Evolutionary conservation across 176 grass and related monocot genomes (phyloP), one percentile per base, ranked within the genome.

Genomic region (Hordeum marinum): DNA sequence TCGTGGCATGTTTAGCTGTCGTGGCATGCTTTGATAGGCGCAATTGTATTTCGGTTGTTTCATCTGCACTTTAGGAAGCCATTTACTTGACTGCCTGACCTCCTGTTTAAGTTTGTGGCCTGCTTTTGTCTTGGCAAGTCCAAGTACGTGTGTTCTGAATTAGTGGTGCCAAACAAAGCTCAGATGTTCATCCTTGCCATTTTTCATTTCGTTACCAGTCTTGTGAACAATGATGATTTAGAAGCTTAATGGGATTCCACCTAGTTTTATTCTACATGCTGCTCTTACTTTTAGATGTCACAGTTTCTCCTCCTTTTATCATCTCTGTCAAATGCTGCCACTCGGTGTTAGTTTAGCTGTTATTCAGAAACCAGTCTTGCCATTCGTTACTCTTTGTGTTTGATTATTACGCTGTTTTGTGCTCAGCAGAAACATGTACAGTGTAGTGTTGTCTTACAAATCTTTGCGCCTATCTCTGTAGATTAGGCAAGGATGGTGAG

Each of bases 401-500:
- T 81, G n/a, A 11, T 39, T 13, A 21, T 37, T 9, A 21, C 25
- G 27, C 17, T 70, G 4, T 71, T 59, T 40, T 9, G 8, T 29
- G 12, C 7, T 21, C 17, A 41, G 32, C 46, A 20, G 36, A 41
- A 40, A 3, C 12, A 1, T 41, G 26, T 58, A 8, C 5, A 40
- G 2, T 12, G 2, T 41, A 79, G 0, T 14, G 55, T 26, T 35
- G 2, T 25, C 9, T 59, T 41, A 82, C 14, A 27, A 12, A 59
- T 54, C 34, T 59, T 21, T 26, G 21, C 58, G 8, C 13, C 6
- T 58, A 1, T 24, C 4, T 18, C 32, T 72, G 39, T 11, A 72
- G 26, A 65, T 65, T 63, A 77, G 61, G 62, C 6, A 85, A 78
- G 40, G 43, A 87, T 87, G 85, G 85, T 87, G 85, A 87, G 85